Conservation (phyloP, 139 green algal genomes). For the Picochlorum sp. region DNA sequence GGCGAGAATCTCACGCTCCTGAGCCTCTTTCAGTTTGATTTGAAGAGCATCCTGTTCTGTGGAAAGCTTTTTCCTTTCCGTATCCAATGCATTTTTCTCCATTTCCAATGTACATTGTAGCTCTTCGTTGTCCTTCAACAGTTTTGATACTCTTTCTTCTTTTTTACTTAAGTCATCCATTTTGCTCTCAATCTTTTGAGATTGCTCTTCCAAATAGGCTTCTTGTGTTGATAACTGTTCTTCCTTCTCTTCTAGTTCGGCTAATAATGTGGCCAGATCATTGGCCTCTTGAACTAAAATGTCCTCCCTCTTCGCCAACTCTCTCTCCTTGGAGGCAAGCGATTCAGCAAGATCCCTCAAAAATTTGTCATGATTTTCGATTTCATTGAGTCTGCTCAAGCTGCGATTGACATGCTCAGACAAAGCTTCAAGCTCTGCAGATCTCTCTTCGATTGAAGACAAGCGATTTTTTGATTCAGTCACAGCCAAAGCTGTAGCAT, state of each 20-base stretch:
- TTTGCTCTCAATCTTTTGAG: neutral
- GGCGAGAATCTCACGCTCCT: no score
- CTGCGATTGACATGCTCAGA: constrained; percentile 7
- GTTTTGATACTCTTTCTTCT: no score
- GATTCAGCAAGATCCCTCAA: constrained; percentile 3
- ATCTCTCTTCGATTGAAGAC: constrained; percentile 2
- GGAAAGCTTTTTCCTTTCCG: no score
- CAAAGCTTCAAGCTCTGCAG: neutral
- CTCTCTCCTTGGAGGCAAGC: constrained; percentile 1
- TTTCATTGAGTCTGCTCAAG: neutral
- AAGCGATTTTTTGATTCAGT: neutral
- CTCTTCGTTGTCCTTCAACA: no score
- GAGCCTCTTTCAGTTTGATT: no score
- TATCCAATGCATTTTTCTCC: no score
- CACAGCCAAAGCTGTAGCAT: neutral
- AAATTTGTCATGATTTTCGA: neutral
- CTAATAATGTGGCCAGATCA: neutral
- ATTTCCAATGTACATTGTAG: no score
- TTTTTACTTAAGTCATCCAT: no score
- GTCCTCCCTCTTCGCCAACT: constrained; percentile 10
- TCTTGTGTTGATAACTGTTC: neutral
- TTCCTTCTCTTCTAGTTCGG: neutral
- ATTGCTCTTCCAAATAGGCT: constrained; percentile 1
- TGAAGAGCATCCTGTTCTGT: no score
- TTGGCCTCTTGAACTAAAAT: neutral